Percentiles rank a stretch among this genome's conserved stretches.
Evolutionary conservation across 2,329 filamentous ascomycete genomes (phyloP).

Genomic region (Stagonosporopsis vannaccii): DNA sequence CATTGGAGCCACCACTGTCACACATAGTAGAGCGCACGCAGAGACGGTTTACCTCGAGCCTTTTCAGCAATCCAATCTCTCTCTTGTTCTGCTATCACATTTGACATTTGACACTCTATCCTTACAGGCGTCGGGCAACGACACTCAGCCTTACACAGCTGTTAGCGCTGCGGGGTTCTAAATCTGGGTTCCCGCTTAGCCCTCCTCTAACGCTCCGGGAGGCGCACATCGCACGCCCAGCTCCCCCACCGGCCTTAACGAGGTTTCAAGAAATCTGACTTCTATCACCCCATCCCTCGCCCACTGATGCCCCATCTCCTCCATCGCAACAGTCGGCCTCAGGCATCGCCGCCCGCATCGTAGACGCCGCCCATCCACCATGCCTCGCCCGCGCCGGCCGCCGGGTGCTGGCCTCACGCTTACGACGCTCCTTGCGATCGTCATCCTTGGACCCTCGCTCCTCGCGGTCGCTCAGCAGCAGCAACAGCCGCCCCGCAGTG

Average conservation of each 20-base stretch:
- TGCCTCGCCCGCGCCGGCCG: slow-evolving; percentile 51
- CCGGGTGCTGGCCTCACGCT: slow-evolving; percentile 49
- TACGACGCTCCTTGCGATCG: slow-evolving; percentile 43
- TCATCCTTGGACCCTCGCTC: slow-evolving; percentile 45
- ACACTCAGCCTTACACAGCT: slow-evolving; percentile 6
- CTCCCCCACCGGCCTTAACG: slow-evolving; percentile 19
- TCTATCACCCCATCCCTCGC: slow-evolving; percentile 21
- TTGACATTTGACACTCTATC: neutral
- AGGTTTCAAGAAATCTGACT: slow-evolving; percentile 23
- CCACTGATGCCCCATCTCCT: slow-evolving; percentile 45
- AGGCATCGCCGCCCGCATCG: slow-evolving; percentile 35
- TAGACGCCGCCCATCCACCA: slow-evolving; percentile 32
- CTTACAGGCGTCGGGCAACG: neutral
- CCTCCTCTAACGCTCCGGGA: slow-evolving; percentile 17
- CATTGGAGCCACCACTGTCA: neutral
- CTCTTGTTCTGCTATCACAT: neutral
- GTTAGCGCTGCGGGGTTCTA: slow-evolving; percentile 21
- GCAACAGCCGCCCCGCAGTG: slow-evolving; percentile 42
- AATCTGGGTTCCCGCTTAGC: slow-evolving; percentile 10
- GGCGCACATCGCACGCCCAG: slow-evolving; percentile 20
- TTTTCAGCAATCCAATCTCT: neutral
- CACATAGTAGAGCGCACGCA: neutral
- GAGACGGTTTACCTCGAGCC: neutral
- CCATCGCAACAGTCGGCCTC: slow-evolving; percentile 36
- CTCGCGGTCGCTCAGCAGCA: slow-evolving; percentile 53